These are phyloP conservation scores for Amylocarpus encephaloides DNA, from an alignment of 2,329 filamentous ascomycete genomes.

Conservation along the genomic window DNA sequence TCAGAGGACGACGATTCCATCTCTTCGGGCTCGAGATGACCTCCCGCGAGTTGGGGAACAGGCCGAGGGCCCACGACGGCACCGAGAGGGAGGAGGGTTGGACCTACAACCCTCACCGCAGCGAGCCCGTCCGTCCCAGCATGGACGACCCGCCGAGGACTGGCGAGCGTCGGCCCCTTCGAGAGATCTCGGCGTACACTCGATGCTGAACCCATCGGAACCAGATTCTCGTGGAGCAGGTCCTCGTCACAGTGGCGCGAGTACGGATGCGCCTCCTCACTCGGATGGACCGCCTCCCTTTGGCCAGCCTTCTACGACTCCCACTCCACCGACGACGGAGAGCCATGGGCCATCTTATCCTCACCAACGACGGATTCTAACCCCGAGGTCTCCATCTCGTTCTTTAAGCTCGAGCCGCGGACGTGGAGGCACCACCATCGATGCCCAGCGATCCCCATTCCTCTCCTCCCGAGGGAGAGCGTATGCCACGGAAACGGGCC, in stretches of 20 bases:
- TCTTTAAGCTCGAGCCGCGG: slow-evolving; percentile 43
- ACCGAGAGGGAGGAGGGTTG: slow-evolving; percentile 19
- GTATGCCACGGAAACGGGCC: slow-evolving; percentile 38
- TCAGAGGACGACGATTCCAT: slow-evolving; percentile 29
- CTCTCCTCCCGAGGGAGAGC: slow-evolving; percentile 36
- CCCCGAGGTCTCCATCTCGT: slow-evolving; percentile 42
- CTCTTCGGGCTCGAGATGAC: slow-evolving; percentile 32
- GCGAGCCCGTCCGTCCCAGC: slow-evolving; percentile 16
- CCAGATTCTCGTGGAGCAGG: slow-evolving; percentile 17
- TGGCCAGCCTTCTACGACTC: slow-evolving; percentile 15
- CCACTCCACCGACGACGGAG: slow-evolving; percentile 20
- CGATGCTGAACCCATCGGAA: slow-evolving; percentile 33
- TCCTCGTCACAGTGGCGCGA: slow-evolving; percentile 19
- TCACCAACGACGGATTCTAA: slow-evolving; percentile 24
- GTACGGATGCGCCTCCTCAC: slow-evolving; percentile 22
- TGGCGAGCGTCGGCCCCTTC: slow-evolving; percentile 23
- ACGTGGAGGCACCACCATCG: slow-evolving; percentile 39
- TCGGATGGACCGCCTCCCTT: slow-evolving; percentile 19
- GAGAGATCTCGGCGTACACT: slow-evolving; percentile 32
- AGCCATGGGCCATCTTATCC: slow-evolving; percentile 25
- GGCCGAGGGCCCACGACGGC: slow-evolving; percentile 22
- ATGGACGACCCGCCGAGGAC: slow-evolving; percentile 17
- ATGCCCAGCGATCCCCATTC: slow-evolving; percentile 44
- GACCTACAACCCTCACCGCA: slow-evolving; percentile 21
- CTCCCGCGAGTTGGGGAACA: slow-evolving; percentile 21